Conservation (phyloP, 2,329 filamentous ascomycete genomes). For the Fusarium scirpi region DNA sequence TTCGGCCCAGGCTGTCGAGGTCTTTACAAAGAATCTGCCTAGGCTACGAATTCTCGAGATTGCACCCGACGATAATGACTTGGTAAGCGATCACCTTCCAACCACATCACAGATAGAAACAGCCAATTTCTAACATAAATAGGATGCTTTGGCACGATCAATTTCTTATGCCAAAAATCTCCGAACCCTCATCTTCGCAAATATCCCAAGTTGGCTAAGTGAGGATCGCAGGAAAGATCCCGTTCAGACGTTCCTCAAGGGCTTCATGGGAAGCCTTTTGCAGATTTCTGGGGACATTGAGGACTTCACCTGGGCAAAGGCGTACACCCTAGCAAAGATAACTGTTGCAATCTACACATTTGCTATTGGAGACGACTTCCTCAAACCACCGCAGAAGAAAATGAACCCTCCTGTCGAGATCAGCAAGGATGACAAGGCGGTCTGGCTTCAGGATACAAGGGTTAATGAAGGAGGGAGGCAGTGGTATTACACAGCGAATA, state of each 20-base stretch:
- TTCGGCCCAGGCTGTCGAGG: accelerated
- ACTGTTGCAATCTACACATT: not conserved
- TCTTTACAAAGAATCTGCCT: not conserved
- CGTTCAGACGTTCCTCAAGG: accelerated
- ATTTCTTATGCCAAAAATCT: not conserved
- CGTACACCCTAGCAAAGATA: not conserved
- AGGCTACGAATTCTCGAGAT: not conserved
- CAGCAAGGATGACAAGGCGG: not conserved
- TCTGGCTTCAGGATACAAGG: not conserved
- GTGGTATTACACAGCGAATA: not conserved
- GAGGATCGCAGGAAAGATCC: accelerated
- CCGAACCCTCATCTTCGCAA: accelerated
- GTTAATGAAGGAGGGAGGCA: not conserved
- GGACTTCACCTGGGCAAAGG: slow-evolving; percentile 4
- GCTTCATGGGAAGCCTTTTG: not conserved
- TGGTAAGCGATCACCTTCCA: not conserved
- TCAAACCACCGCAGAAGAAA: not conserved
- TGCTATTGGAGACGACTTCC: accelerated
- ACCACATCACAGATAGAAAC: too few relatives aligned
- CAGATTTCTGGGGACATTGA: accelerated
- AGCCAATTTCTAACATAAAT: accelerated
- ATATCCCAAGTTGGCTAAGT: not conserved
- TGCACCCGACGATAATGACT: not conserved
- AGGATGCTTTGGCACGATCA: not conserved
- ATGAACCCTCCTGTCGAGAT: not conserved